Percentiles rank a stretch among this genome's conserved stretches.
Conservation (phyloP, 2,329 filamentous ascomycete genomes). For the Sarocladium oryzae region DNA sequence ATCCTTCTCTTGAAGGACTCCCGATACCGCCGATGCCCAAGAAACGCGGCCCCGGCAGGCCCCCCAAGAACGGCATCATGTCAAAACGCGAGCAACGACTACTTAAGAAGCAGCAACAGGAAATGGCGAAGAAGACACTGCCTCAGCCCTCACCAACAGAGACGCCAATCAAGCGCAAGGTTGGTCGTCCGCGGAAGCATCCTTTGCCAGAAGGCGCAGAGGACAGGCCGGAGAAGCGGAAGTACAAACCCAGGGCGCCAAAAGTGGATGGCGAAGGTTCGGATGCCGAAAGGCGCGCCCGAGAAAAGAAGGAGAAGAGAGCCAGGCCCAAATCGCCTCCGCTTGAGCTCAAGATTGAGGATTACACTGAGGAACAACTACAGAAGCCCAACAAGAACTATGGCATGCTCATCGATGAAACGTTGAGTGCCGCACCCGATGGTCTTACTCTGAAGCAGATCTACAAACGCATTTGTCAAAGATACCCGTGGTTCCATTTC, state of each 20-base stretch:
- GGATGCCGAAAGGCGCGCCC: conserved; percentile 48
- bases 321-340: conserved; percentile 53
- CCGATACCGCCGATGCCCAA: conserved; percentile 44
- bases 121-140: conserved; percentile 43
- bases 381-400: conserved; percentile 59
- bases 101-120: conserved; percentile 46
- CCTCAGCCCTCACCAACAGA: conserved; percentile 41
- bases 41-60: conserved; percentile 71
- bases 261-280: conserved; percentile 48
- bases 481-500: conserved; percentile 55
- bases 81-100: conserved; percentile 63
- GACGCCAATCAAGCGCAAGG: conserved; percentile 54
- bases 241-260: conserved; percentile 57
- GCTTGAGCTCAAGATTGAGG: conserved; percentile 45
- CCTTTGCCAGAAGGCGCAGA: conserved; percentile 50
- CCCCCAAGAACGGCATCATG: conserved; percentile 78
- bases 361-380: conserved; percentile 52
- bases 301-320: conserved; percentile 56
- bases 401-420: conserved; percentile 54
- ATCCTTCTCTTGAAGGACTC: conserved; percentile 8
- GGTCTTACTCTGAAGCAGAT: conserved; percentile 55
- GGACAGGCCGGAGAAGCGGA: conserved; percentile 55
- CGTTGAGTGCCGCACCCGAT: conserved; percentile 45
- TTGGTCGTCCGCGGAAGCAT: conserved; percentile 59
- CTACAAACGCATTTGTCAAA: conserved; percentile 53